Base-by-base conservation (phyloP, 2,329 filamentous ascomycete genomes). In the Alternaria rosae region DNA sequence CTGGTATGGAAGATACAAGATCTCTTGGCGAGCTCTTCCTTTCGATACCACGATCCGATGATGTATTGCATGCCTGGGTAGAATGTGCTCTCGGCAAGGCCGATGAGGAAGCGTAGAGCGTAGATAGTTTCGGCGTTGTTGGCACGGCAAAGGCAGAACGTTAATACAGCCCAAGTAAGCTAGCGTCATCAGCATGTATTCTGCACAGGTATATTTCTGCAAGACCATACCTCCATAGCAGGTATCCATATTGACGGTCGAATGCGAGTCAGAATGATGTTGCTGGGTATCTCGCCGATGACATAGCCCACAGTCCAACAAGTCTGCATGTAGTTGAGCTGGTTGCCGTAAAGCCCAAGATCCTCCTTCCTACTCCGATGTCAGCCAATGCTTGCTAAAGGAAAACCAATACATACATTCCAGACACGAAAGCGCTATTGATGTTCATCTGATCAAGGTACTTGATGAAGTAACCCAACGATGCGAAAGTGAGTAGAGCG, bases 221-320 rank as follows among this genome's bases (percentile, higher is more conserved):
- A 17, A 35, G 25, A 43, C 8, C 48, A 5, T 42, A 65, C 42
- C 51, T 69, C 66, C 50, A 64, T 61, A 1, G 56, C 52, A 3
- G 62, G 54, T 30, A 65, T 65, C 63, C 60, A 62, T 3, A 57
- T 58, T 7, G 57, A 60, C 5, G 61, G 56, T 6, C 65, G 54
- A 12, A 70, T 57, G 2, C 69, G 61, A 15, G 70, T 71, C n/a
- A 73, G 13, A n/a, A 73, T 69, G 38, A 73, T 54, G 28, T 73
- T 71, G 3, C 66, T 70, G 15, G 71, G 69, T n/a, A 55, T 50
- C 20, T 73, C 66, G 5, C 70, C 70, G 38, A 73, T 55, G 21
- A 87, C 84, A 64, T 90, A 90, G 11, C 88, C 87, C 1, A 86
- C 81, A 0, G 85, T 88, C 81, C 87, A 90, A n/a, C 82, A 83